Conservation (phyloP, 2,329 filamentous ascomycete species). For the Beauveria pseudobassiana region DNA sequence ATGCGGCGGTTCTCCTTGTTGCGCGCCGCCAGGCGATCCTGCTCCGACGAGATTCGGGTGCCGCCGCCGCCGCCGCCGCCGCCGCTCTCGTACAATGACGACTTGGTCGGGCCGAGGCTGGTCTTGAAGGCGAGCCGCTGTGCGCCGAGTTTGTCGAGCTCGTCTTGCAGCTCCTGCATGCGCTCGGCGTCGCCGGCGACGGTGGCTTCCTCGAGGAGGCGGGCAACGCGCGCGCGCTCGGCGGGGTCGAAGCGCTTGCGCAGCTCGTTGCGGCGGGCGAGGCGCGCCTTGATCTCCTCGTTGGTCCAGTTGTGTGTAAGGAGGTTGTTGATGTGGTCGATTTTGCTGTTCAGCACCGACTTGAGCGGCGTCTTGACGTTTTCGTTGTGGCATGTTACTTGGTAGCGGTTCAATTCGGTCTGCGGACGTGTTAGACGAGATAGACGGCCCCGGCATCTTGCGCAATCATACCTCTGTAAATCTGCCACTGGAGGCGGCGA, state of each 20-base stretch:
- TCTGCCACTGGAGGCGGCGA: constrained; percentile 75
- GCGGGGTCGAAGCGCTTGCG: constrained; percentile 58
- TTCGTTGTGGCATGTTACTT: constrained; percentile 65
- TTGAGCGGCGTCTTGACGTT: constrained; percentile 68
- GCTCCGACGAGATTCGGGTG: constrained; percentile 50
- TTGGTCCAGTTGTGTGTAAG: constrained; percentile 78
- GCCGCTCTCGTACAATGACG: constrained; percentile 30
- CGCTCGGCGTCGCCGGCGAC: constrained; percentile 54
- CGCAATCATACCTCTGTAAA: constrained; percentile 65
- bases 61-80: not conserved
- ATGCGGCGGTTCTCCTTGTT: constrained; percentile 78
- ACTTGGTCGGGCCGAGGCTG: constrained; percentile 47
- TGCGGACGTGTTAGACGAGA: constrained; percentile 29
- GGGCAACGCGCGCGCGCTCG: constrained; percentile 60
- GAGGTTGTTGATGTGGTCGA: constrained; percentile 71
- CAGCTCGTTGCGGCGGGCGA: constrained; percentile 62
- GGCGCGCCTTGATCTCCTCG: constrained; percentile 70
- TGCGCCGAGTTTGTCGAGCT: constrained; percentile 55
- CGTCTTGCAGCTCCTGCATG: constrained; percentile 46
- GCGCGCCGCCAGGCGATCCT: constrained; percentile 74
- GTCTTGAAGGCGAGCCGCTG: constrained; percentile 70
- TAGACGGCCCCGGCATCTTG: not conserved
- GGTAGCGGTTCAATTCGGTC: constrained; percentile 75
- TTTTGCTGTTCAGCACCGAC: constrained; percentile 60
- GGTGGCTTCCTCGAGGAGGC: constrained; percentile 59